Evolutionary conservation across 495 filamentous ascomycete genomes (phyloP), one percentile per base, ranked within the genome.

Genomic region (Lepraria neglecta): DNA sequence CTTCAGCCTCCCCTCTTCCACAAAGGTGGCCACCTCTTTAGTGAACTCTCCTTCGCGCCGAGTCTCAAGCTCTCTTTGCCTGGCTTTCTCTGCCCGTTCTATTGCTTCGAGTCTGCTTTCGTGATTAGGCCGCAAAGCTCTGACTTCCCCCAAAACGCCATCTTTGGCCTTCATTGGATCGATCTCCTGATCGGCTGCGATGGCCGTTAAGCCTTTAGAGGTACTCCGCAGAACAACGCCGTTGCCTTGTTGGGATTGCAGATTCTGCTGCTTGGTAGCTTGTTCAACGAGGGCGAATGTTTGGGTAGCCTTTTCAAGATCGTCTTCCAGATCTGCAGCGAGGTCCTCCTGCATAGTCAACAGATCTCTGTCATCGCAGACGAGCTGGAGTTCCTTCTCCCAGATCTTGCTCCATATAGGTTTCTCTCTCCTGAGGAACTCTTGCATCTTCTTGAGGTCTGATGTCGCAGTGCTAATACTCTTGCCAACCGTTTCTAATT

Each of bases 371-470:
- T 96, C 95, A 65, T 92, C 90, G 75, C 92, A 97, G 15, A 99
- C 94, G 52, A 90, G 80, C 72, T 96, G 86, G 51, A 99, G 77
- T 68, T 97, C 91, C 73, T 90, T 88, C 80, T 97, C 91, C 94
- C 95, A 97, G 62, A 97, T 94, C 80, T 96, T 96, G 28, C 88
- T 95, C 90, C 94, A 99, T 50, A 96, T 76, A 0, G 94, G 94
- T 73, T 95, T 95, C 80, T 99, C 94, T 28, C 80, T 80, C 66
- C 86, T 87, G 71, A 97, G 80, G 77, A 87, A 96, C 44, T 95
- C 91, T 65, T 94, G 85, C 85, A 97, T 89, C 77, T 90, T 92
- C 83, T 91, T 96, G 46, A 99, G 85, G 67, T 97, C 91, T 63
- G 88, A 81, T 55, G 86, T 89, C 14, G 90, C 86, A 59, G 77